These are phyloP conservation scores for Zymoseptoria crescenta DNA, from an alignment of 2,329 filamentous ascomycete genomes.

Conservation along the genomic window DNA sequence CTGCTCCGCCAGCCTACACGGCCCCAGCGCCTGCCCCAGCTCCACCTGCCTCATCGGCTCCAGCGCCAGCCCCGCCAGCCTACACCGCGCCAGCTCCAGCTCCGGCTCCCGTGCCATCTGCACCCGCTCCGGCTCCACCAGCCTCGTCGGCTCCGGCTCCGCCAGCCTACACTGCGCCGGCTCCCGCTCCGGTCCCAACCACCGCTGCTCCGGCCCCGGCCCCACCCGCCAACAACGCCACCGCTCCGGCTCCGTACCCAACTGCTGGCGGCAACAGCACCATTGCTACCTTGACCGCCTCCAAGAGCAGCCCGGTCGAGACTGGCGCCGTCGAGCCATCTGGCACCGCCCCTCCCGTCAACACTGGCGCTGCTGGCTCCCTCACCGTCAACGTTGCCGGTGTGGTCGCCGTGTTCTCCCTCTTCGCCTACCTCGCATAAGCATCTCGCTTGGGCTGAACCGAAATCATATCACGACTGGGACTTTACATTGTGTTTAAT, in stretches of 20 bases:
- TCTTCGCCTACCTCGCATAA: conserved; percentile 16
- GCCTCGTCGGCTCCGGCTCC: conserved; percentile 4
- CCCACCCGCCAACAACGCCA: conserved; percentile 7
- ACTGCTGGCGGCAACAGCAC: conserved; percentile 11
- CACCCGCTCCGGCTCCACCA: neutral
- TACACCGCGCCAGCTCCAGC: conserved; percentile 7
- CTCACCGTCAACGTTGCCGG: conserved; percentile 9
- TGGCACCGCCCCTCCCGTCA: conserved; percentile 6
- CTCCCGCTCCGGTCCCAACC: neutral
- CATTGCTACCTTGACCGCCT: conserved; percentile 6
- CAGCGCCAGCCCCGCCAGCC: conserved; percentile 3
- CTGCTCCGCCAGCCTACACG: conserved; percentile 1
- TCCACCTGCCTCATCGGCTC: conserved; percentile 4
- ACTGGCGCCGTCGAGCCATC: conserved; percentile 4
- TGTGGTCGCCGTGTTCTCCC: conserved; percentile 10
- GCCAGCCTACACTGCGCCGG: conserved; percentile 1
- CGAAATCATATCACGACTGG: neutral
- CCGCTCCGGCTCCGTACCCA: conserved; percentile 14
- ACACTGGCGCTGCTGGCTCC: conserved; percentile 6
- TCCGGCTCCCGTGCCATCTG: neutral
- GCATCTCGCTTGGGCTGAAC: neutral
- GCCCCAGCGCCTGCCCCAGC: conserved; percentile 3
- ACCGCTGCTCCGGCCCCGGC: neutral
- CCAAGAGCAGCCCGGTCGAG: conserved; percentile 6
- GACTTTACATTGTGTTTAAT: neutral